Conservation (phyloP, 176 grass and related monocot species). For the Raddia guianensis region DNA sequence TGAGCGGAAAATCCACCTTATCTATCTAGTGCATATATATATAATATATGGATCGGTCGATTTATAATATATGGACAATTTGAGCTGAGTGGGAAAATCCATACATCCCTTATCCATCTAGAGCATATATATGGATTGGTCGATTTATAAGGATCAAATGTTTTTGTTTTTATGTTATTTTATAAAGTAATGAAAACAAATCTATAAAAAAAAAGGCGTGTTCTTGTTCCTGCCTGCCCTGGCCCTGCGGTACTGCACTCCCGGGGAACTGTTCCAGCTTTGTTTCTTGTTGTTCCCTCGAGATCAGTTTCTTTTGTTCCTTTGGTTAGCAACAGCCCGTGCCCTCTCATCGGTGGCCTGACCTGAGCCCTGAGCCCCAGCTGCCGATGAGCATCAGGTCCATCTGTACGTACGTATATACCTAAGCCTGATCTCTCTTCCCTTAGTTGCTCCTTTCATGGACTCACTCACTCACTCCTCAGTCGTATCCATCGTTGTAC, state of each 20-base stretch:
- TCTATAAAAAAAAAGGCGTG: neutral
- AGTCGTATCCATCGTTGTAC: neutral
- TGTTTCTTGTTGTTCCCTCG: slow-evolving; percentile 29
- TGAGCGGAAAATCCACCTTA: too few relatives aligned
- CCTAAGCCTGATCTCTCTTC: neutral
- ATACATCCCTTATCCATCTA: too few relatives aligned
- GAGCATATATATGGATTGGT: too few relatives aligned
- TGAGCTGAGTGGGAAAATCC: too few relatives aligned
- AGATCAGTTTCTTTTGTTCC: slow-evolving; percentile 36
- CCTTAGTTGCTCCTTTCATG: neutral
- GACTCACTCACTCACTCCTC: neutral
- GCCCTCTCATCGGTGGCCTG: neutral
- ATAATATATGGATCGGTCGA: too few relatives aligned
- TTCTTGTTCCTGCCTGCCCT: neutral
- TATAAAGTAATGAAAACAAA: too few relatives aligned
- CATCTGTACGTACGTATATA: neutral
- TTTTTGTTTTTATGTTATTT: too few relatives aligned
- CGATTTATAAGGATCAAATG: too few relatives aligned
- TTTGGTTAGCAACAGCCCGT: neutral
- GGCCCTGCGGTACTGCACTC: neutral
- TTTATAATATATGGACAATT: too few relatives aligned
- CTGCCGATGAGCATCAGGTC: neutral
- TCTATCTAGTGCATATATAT: too few relatives aligned
- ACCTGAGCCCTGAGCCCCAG: neutral
- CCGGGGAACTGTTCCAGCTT: slow-evolving; percentile 2